Conservation (phyloP, 2,329 filamentous ascomycete genomes). For the Emmonsia crescens region DNA sequence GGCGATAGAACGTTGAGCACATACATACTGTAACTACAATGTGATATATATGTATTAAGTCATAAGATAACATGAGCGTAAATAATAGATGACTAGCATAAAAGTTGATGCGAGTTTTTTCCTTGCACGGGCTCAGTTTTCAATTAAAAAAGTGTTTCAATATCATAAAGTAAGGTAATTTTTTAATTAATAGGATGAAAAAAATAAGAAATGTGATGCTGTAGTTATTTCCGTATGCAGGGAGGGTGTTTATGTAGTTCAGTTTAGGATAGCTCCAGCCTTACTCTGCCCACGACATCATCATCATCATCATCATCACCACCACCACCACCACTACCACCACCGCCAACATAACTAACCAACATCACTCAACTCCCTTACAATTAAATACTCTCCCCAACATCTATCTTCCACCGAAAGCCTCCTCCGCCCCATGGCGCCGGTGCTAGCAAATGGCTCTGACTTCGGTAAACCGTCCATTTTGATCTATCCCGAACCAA, state of each 20-base stretch:
- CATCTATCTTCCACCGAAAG: background rate
- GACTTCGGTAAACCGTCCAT: constrained; percentile 27
- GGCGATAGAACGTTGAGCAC: background rate
- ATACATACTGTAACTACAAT: background rate
- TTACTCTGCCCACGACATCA: too few species aligned
- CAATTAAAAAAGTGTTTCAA: background rate
- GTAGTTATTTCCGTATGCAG: too few species aligned
- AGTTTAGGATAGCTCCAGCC: too few species aligned
- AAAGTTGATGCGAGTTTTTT: too few species aligned
- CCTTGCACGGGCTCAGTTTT: background rate
- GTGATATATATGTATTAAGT: background rate
- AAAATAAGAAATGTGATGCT: too few species aligned
- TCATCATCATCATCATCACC: background rate
- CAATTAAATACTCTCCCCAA: too few species aligned
- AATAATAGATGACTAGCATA: background rate
- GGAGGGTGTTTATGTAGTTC: too few species aligned
- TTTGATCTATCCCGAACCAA: background rate
- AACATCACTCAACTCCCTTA: too few species aligned
- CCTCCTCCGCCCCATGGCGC: constrained; percentile 19
- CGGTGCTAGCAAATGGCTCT: constrained; percentile 31
- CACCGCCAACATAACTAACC: too few species aligned
- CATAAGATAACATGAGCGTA: background rate
- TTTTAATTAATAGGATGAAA: too few species aligned
- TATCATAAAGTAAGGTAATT: too few species aligned
- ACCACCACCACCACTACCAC: background rate